A percentile compares a stretch with the other conserved stretches of the same genome.
Evolutionary conservation across 495 filamentous ascomycete species (phyloP).

Genomic region (Aspergillus homomorphus): DNA sequence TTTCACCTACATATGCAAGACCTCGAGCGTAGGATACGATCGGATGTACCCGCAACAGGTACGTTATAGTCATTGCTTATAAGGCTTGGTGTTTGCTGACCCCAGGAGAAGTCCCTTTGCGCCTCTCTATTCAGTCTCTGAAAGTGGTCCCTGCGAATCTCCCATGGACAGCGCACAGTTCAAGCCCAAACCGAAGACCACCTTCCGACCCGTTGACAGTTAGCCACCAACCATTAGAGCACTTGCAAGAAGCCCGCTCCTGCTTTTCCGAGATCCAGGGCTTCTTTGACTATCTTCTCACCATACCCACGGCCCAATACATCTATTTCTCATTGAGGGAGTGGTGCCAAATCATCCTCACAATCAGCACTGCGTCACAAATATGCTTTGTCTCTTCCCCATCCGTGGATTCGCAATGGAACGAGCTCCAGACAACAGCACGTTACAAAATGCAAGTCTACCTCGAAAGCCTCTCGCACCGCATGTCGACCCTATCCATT

Average conservation of each 20-base stretch:
- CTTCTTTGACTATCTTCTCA: conserved; percentile 1
- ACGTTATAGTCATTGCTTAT: too few relatives aligned
- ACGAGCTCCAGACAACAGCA: neutral
- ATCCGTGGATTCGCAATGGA: neutral
- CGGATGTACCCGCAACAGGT: too few relatives aligned
- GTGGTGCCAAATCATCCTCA: neutral
- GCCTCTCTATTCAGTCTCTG: too few relatives aligned
- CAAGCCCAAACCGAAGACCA: neutral
- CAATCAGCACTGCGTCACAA: neutral
- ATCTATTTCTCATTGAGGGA: neutral
- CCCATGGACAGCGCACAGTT: neutral
- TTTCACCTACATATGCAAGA: too few relatives aligned
- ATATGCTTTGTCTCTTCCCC: neutral
- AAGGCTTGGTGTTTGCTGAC: too few relatives aligned
- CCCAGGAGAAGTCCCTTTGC: too few relatives aligned
- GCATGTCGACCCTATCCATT: neutral
- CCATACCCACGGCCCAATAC: neutral
- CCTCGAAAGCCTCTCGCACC: neutral
- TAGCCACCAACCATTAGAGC: neutral
- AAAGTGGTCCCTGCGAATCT: too few relatives aligned
- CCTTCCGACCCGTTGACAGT: neutral
- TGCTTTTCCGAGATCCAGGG: neutral
- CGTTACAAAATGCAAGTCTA: neutral
- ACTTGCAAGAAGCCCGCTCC: neutral
- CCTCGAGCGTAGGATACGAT: too few relatives aligned